phyloP scores from a whole-genome alignment of 1,284 basidiomycete genomes.

The Cryptococcus floricola region DNA sequence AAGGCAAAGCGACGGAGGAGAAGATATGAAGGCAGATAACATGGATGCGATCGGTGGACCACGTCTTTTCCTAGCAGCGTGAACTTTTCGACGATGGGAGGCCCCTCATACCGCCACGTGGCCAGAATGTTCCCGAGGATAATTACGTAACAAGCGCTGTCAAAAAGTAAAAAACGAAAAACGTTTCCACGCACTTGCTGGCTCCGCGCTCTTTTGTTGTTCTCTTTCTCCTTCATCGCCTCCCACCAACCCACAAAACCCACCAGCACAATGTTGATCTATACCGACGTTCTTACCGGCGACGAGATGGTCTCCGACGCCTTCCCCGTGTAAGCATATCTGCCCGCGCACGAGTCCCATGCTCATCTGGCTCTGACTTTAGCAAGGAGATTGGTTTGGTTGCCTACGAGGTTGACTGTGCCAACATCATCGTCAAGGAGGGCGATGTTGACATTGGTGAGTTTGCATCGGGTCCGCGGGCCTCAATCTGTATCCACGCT shows the following conservation, averaged over 20 bases:
- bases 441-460: conserved; percentile 89
- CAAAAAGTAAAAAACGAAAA: conserved; percentile 2
- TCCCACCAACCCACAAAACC: conserved; percentile 5
- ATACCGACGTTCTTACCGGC: conserved; percentile 59
- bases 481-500: background rate
- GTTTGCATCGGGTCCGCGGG: background rate
- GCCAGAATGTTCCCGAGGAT: too few species aligned
- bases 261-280: conserved; percentile 40
- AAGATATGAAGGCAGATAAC: too few species aligned
- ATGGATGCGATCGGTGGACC: too few species aligned
- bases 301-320: conserved; percentile 98
- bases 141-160: background rate
- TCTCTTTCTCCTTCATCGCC: background rate
- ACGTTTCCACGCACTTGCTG: background rate
- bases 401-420: conserved; percentile 86
- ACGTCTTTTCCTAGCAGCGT: too few species aligned
- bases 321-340: conserved; percentile 66
- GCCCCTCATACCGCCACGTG: too few species aligned
- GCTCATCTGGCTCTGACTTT: conserved; percentile 10
- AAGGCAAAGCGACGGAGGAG: too few species aligned
- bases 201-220: background rate
- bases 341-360: background rate
- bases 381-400: conserved; percentile 80
- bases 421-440: conserved; percentile 67
- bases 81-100: too few species aligned